Evolutionary conservation across 192 early-diverging fungal genomes (phyloP).

Genomic region (Coemansia sp.): DNA sequence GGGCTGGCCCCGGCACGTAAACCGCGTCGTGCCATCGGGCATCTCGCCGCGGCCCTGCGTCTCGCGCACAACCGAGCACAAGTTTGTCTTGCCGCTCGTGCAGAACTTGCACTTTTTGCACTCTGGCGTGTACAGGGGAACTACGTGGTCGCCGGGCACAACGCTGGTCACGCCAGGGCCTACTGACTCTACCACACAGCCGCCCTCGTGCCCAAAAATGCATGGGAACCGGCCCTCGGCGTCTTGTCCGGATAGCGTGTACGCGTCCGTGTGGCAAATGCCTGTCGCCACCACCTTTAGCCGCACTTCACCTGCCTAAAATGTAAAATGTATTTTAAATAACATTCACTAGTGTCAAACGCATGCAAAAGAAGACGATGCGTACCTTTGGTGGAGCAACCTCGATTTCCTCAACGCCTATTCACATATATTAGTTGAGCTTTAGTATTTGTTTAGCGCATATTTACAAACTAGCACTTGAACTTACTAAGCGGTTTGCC

Average conservation of each 20-base stretch:
- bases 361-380: too few relatives aligned
- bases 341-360: too few relatives aligned
- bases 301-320: constrained; percentile 83
- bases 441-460: not conserved
- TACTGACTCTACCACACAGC: constrained; percentile 92
- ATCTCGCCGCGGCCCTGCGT: constrained; percentile 94
- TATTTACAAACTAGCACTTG: too few relatives aligned
- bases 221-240: constrained; percentile 86
- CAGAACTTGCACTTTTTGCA: constrained; percentile 98
- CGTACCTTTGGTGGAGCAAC: constrained; percentile 84
- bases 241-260: constrained; percentile 85
- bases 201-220: constrained; percentile 96
- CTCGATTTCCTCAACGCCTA: constrained; percentile 90
- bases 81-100: constrained; percentile 94
- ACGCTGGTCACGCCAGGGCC: constrained; percentile 94
- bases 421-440: not conserved
- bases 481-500: constrained; percentile 85
- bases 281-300: constrained; percentile 91
- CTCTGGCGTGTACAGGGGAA: constrained; percentile 89
- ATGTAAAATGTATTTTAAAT: not conserved
- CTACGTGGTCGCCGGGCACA: constrained; percentile 89
- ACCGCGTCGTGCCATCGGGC: constrained; percentile 91
- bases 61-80: constrained; percentile 85
- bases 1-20: constrained; percentile 83
- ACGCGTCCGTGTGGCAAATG: constrained; percentile 95